Conservation (phyloP, 2,329 filamentous ascomycete species). For the Graphiopsis chlorocephala region DNA sequence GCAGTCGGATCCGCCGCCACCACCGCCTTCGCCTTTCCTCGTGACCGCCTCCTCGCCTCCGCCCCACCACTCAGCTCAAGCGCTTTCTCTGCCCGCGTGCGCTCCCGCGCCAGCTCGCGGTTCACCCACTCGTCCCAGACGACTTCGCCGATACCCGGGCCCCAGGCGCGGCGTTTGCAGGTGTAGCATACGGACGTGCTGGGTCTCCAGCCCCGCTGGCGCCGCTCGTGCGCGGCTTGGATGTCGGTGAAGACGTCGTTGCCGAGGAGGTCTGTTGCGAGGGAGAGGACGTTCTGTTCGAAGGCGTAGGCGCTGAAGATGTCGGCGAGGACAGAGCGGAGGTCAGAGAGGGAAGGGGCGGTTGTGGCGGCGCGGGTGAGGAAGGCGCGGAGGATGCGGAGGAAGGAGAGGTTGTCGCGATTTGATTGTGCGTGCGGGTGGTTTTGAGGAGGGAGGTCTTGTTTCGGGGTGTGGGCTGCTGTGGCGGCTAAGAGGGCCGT, state of each 20-base stretch:
- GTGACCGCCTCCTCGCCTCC: slow-evolving; percentile 39
- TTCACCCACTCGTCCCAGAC: slow-evolving; percentile 82
- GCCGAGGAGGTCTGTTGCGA: slow-evolving; percentile 84
- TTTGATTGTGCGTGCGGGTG: slow-evolving; percentile 26
- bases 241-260: slow-evolving; percentile 86
- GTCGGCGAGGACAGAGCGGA: slow-evolving; percentile 78
- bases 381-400: slow-evolving; percentile 85
- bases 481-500: slow-evolving; percentile 79
- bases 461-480: slow-evolving; percentile 41
- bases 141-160: slow-evolving; percentile 72
- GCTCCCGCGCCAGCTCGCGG: slow-evolving; percentile 46
- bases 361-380: slow-evolving; percentile 75
- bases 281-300: slow-evolving; percentile 80
- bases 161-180: slow-evolving; percentile 82
- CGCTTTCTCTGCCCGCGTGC: slow-evolving; percentile 41
- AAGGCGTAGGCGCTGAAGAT: slow-evolving; percentile 96
- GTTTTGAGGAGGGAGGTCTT: slow-evolving; percentile 6
- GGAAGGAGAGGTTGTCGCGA: slow-evolving; percentile 66
- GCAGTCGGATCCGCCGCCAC: slow-evolving; percentile 38
- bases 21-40: slow-evolving; percentile 55
- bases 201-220: slow-evolving; percentile 86
- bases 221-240: slow-evolving; percentile 66
- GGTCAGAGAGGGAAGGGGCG: slow-evolving; percentile 81
- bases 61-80: slow-evolving; percentile 36
- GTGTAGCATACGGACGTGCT: slow-evolving; percentile 82